Conservation (phyloP, 179 eudicot genomes). For the Corrigiola litoralis region DNA sequence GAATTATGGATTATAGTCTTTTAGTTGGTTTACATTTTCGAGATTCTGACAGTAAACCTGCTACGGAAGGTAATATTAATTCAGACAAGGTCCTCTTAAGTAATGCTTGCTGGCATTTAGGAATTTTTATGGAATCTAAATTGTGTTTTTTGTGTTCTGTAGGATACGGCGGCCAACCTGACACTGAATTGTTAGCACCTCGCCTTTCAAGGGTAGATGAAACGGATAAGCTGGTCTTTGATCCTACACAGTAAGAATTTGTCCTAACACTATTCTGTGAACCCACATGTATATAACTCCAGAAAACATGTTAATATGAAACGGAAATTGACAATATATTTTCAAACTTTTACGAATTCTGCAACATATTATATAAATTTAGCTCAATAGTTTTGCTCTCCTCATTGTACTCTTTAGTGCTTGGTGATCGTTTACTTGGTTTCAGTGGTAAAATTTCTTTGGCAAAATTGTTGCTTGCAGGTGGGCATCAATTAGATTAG, state of each 20-base stretch:
- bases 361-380: too few relatives aligned
- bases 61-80: constrained; percentile 22
- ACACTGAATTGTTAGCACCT: constrained; percentile 34
- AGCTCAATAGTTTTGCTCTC: background rate
- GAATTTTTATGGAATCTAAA: background rate
- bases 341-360: too few relatives aligned
- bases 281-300: too few relatives aligned
- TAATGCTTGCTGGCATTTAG: background rate
- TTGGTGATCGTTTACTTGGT: too few relatives aligned
- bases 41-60: constrained; percentile 31
- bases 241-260: constrained; percentile 46
- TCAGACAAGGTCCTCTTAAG: background rate
- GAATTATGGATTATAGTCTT: constrained; percentile 93
- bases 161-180: constrained; percentile 26
- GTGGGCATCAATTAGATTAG: constrained; percentile 55
- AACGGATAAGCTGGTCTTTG: constrained; percentile 39
- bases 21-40: constrained; percentile 78
- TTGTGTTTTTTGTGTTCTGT: too few relatives aligned
- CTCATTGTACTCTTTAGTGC: too few relatives aligned
- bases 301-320: background rate
- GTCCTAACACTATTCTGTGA: background rate
- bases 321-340: too few relatives aligned
- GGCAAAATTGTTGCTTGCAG: constrained; percentile 22
- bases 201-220: constrained; percentile 43
- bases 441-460: background rate